These are phyloP conservation scores for Hyaloscypha hepaticicola DNA, from an alignment of 495 filamentous ascomycete species.

Conservation along the genomic window DNA sequence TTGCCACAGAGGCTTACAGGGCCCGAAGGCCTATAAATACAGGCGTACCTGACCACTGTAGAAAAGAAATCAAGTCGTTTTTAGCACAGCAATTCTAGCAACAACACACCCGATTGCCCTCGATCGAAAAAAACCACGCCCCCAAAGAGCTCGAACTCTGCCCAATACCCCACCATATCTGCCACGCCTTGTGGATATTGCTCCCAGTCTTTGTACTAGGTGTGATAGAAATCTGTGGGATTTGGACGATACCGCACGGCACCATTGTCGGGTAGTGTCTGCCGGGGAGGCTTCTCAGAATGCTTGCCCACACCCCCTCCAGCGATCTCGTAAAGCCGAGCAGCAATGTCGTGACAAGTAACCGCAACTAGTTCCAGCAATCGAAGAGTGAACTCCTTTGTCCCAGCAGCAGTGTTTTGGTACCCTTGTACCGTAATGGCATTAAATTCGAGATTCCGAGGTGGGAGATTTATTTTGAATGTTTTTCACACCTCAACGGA, in stretches of 20 bases:
- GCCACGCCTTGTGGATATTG: slow-evolving; percentile 34
- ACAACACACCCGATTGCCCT: slow-evolving; percentile 6
- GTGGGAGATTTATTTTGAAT: no score
- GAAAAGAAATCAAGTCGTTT: no score
- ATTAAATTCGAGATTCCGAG: no score
- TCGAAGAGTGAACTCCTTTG: slow-evolving; percentile 15
- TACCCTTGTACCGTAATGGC: not conserved
- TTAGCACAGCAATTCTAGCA: no score
- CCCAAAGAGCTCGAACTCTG: slow-evolving; percentile 33
- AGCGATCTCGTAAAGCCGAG: slow-evolving; percentile 24
- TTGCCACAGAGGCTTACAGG: no score
- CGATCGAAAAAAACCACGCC: slow-evolving; percentile 36
- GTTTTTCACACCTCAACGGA: no score
- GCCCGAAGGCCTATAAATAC: no score
- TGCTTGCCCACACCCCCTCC: not conserved
- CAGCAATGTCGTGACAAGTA: slow-evolving; percentile 32
- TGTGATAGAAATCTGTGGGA: slow-evolving; percentile 31
- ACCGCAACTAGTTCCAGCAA: slow-evolving; percentile 33
- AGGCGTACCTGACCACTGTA: no score
- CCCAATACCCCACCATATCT: slow-evolving; percentile 38
- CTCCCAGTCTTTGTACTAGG: slow-evolving; percentile 23
- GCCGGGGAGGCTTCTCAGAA: not conserved
- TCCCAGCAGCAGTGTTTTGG: not conserved
- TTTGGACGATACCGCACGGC: not conserved
- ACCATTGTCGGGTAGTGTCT: not conserved